Evolutionary conservation across 371 early-diverging fungal genomes (phyloP), one percentile per base, ranked within the genome.

Genomic region (Mucor racemosus): DNA sequence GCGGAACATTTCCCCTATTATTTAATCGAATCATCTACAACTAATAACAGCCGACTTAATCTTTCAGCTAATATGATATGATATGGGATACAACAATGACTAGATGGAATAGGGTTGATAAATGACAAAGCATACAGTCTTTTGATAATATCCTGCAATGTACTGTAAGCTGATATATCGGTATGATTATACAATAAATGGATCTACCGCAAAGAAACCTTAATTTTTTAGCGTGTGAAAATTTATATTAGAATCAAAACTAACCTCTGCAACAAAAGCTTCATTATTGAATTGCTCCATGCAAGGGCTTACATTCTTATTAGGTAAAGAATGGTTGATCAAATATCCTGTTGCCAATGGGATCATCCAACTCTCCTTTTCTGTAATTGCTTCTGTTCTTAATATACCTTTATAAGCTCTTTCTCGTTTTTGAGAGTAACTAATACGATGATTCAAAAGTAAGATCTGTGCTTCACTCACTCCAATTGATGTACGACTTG

Each of bases 291-390:
- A 75, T 59, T 48, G 83, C 64, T 59, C 78, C 77, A 11, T 77
- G 36, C 10, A 67, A 62, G 41, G 76, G 69, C 53, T 75, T 61
- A 60, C 70, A 76, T 38, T 74, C 67, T 61, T 74, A 68, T 41
- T 74, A 62, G 36, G 76, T 26, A 58, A 31, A 7, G 61, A 40
- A 38, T 77, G 73, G 41, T 80, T 77, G 19, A 76, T 71, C 59
- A 82, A 31, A 60, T 82, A 82, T 1, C 80, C 83, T 33, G 74
- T 82, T 5, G 83, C 76, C 33, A 82, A 68, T 6, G 83, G 83
- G 4, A 76, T 58, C 44, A 82, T 77, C 69, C 78, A 74, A 19
- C 59, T 66, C 56, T 71, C 76, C 53, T 56, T 55, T 44, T 60
- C 61, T 10, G 72, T 40, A 46, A 66, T 41, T 6, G 61, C 63